phyloP scores from a whole-genome alignment of 1,284 basidiomycete genomes.

The Entoloma clypeatum region DNA sequence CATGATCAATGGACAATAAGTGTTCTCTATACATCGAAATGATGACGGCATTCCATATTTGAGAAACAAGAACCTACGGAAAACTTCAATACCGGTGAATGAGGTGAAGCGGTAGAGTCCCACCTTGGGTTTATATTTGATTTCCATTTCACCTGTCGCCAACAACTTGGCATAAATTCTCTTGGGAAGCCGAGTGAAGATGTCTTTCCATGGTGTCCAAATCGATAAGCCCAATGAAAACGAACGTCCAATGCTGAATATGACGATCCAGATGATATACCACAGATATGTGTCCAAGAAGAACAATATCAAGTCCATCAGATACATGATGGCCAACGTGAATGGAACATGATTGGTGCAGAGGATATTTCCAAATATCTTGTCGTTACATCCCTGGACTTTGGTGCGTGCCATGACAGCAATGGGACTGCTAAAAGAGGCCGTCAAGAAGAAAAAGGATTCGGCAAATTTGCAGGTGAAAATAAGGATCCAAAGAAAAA shows the following conservation, averaged over 20 bases:
- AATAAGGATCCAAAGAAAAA: slow-evolving; percentile 84
- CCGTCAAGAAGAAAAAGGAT: slow-evolving; percentile 94
- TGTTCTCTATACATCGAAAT: slow-evolving; percentile 99
- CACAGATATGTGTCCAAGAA: slow-evolving; percentile 98
- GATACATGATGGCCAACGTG: slow-evolving; percentile 91
- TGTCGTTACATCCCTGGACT: slow-evolving; percentile 83
- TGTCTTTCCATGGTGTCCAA: slow-evolving; percentile 97
- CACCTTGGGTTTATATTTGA: slow-evolving; percentile 96
- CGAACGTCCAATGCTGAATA: slow-evolving; percentile 87
- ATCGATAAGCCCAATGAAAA: slow-evolving; percentile 90
- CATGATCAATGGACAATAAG: slow-evolving; percentile 91
- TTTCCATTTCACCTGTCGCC: slow-evolving; percentile 92
- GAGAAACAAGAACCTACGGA: slow-evolving; percentile 82
- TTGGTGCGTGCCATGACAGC: slow-evolving; percentile 90
- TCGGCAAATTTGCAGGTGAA: slow-evolving; percentile 92
- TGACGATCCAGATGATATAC: slow-evolving; percentile 96
- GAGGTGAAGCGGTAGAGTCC: no score
- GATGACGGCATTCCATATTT: slow-evolving; percentile 97
- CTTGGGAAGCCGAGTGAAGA: slow-evolving; percentile 93
- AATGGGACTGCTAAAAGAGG: slow-evolving; percentile 89
- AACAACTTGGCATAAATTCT: slow-evolving; percentile 94
- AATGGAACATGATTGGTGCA: slow-evolving; percentile 90
- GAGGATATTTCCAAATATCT: slow-evolving; percentile 70
- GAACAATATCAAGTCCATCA: slow-evolving; percentile 94
- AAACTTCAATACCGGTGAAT: slow-evolving; percentile 10